A percentile compares a stretch with the other conserved stretches of the same genome.
Evolutionary conservation across 1,284 basidiomycete genomes (phyloP).

Genomic region (Rhodotorula sp.): DNA sequence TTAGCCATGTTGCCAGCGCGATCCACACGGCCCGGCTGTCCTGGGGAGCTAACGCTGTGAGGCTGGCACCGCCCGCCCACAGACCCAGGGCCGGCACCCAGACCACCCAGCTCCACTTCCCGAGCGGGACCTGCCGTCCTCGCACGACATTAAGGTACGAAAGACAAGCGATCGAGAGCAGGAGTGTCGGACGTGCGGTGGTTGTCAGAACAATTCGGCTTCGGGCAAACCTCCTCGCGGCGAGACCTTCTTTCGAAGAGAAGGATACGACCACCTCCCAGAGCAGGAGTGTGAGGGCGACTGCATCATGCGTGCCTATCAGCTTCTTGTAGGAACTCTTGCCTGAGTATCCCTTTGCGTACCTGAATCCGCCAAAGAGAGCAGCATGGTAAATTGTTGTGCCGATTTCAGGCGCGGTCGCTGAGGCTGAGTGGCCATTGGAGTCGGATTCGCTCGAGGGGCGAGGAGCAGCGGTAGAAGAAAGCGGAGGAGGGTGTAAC

Average conservation of each 20-base stretch:
- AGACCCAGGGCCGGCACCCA: slow-evolving; percentile 27
- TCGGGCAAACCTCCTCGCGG: slow-evolving; percentile 6
- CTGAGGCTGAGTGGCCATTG: background rate
- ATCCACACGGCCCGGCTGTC: slow-evolving; percentile 12
- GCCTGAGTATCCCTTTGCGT: background rate
- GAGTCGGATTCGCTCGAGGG: slow-evolving; percentile 19
- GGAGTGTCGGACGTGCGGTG: slow-evolving; percentile 26
- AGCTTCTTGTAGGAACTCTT: too few species aligned
- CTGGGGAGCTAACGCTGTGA: slow-evolving; percentile 2
- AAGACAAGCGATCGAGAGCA: slow-evolving; percentile 28
- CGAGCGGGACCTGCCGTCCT: slow-evolving; percentile 26
- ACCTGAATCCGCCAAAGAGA: slow-evolving; percentile 25
- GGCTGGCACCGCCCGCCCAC: slow-evolving; percentile 18
- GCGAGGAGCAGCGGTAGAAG: slow-evolving; percentile 22
- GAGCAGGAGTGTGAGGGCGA: slow-evolving; percentile 21
- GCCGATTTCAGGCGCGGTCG: slow-evolving; percentile 30
- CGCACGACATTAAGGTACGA: slow-evolving; percentile 31
- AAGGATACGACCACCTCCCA: slow-evolving; percentile 25
- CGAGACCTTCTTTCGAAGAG: background rate
- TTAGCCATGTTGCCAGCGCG: slow-evolving; percentile 25
- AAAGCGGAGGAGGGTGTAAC: slow-evolving; percentile 32
- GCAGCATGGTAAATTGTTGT: slow-evolving; percentile 29
- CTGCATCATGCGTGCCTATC: background rate
- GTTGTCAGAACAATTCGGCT: slow-evolving; percentile 22
- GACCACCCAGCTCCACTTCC: slow-evolving; percentile 29